Base-by-base conservation (phyloP, 2,329 filamentous ascomycete genomes). In the Epichloe gansuensis region DNA sequence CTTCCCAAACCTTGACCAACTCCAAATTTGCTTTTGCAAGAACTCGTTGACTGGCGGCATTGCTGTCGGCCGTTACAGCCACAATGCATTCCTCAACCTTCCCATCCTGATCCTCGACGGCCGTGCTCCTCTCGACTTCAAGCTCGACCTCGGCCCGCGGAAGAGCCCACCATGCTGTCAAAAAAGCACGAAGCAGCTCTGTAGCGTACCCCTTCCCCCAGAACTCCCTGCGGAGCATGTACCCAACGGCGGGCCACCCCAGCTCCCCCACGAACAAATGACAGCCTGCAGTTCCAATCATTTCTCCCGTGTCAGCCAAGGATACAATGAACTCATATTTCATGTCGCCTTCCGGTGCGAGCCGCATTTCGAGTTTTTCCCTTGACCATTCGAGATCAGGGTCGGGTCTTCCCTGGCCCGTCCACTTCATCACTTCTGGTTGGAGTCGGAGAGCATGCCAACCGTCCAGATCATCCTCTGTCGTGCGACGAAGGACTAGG, bases 351-450 rank as follows among this genome's bases (percentile, higher is more conserved):
- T 72, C 65, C 5, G 74, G 75, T 1, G 76, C 67, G n/a, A 80
- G 61, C 35, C 68, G 71, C 11, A 56, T 57, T 4, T 62, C 61
- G 47, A 80, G 59, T 48, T 61, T 70, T 25, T 54, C 58, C 53
- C 64, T 64, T 9, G 77, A 76, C 52, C 71, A 68, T 1, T 67
- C 70, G 2, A 71, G 47, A 58, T 73, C 66, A 50, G 59, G 54
- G 64, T 82, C 75, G 8, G 67, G 57, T 8, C 57, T 52, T 53
- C 71, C 73, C 56, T 60, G 56, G 3, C 55, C 51, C 50, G 81
- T 81, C 71, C 75, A 82, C 51, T 64, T 63, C 83, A 87, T 86
- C 46, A 82, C 77, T 57, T 82, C 78, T 4, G 74, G 71, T 60
- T 82, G 71, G 13, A 68, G 70, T 25, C 82, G 77, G 50, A 87